Percentiles rank a stretch among this genome's conserved stretches.
phyloP scores from a whole-genome alignment of 345 rosid species.

The Eucalyptus caleyi region DNA sequence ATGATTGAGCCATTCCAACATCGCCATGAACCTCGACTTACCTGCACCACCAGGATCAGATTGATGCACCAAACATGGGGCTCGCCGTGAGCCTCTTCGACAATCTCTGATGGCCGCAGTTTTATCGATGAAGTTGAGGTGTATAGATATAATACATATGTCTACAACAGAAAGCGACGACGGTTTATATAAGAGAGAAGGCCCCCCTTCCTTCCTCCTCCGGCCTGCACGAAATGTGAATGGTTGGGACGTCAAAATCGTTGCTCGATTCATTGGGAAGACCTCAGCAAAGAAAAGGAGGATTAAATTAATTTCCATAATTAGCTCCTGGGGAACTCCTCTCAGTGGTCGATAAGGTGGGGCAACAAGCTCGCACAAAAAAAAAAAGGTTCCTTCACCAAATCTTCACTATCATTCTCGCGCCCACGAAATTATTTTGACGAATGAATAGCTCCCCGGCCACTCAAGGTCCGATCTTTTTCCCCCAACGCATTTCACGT shows the following conservation, averaged over 20 bases:
- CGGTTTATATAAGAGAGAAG: neutral
- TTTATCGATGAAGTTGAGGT: neutral
- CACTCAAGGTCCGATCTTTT: neutral
- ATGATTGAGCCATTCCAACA: constrained; percentile 67
- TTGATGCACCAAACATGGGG: neutral
- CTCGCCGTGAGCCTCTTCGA: neutral
- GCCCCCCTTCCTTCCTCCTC: neutral
- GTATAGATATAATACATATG: neutral
- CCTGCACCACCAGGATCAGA: neutral
- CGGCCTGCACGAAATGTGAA: neutral
- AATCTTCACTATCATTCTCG: neutral
- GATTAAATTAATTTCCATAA: neutral
- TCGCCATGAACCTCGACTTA: constrained; percentile 4
- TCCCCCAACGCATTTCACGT: neutral
- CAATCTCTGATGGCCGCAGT: neutral
- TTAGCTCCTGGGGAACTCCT: neutral
- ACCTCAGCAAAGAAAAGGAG: neutral
- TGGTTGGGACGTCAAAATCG: constrained; percentile 53
- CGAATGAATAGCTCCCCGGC: neutral
- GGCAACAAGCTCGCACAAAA: neutral
- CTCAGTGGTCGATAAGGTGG: neutral
- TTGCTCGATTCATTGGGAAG: neutral
- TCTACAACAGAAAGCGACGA: neutral
- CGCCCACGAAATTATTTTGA: neutral
- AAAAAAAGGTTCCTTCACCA: neutral